Conservation (phyloP, 306 rosid genomes). For the Dryas drummondii region DNA sequence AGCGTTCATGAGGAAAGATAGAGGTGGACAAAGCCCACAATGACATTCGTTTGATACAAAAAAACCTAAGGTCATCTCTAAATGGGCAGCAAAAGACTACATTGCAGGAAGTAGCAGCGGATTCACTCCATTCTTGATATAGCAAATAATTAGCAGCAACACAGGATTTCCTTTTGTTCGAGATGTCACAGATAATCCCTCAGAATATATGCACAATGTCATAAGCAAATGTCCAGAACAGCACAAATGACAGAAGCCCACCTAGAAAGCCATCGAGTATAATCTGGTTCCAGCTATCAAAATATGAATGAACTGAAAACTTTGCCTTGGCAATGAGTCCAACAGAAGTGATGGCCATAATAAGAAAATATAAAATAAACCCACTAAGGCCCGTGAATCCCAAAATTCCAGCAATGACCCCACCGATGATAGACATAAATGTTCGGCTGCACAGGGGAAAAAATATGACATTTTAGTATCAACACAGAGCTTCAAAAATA, state of each 20-base stretch:
- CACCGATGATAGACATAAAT: slow-evolving; percentile 87
- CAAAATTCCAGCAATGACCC: slow-evolving; percentile 92
- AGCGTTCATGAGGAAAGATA: neutral
- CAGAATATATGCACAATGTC: slow-evolving; percentile 94
- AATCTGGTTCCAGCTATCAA: slow-evolving; percentile 60
- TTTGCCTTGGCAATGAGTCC: slow-evolving; percentile 59
- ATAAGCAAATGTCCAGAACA: slow-evolving; percentile 94
- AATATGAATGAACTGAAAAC: slow-evolving; percentile 55
- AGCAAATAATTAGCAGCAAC: neutral
- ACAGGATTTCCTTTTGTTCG: slow-evolving; percentile 9
- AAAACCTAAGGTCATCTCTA: neutral
- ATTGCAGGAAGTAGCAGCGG: slow-evolving; percentile 13
- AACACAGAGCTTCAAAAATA: neutral
- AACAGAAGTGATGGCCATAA: slow-evolving; percentile 62
- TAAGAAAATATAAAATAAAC: slow-evolving; percentile 62
- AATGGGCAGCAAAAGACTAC: neutral
- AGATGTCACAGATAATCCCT: slow-evolving; percentile 22
- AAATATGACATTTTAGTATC: neutral
- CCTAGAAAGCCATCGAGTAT: slow-evolving; percentile 62
- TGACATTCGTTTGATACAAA: slow-evolving; percentile 2
- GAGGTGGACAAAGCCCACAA: neutral
- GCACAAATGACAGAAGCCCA: slow-evolving; percentile 83
- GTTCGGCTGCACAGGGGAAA: slow-evolving; percentile 74
- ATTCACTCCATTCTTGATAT: slow-evolving; percentile 1
- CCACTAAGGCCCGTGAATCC: slow-evolving; percentile 85